These are phyloP conservation scores for Colletotrichum noveboracense DNA, from an alignment of 2,329 filamentous ascomycete genomes.

Conservation along the genomic window DNA sequence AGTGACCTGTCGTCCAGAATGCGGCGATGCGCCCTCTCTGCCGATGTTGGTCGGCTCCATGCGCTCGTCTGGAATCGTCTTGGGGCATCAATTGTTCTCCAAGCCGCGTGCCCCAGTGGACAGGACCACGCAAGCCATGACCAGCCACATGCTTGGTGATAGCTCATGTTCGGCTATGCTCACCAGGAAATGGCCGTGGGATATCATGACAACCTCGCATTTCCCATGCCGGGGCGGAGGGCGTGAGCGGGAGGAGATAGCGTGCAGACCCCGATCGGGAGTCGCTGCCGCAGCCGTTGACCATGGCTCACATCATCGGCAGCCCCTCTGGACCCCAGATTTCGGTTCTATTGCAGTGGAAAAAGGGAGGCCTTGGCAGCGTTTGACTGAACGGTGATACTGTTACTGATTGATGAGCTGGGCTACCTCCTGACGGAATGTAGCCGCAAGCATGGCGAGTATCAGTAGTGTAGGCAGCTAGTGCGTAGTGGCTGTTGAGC, in stretches of 20 bases:
- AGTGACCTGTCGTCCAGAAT: slow-evolving; percentile 10
- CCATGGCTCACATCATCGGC: slow-evolving; percentile 8
- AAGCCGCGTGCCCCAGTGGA: background rate
- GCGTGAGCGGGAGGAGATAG: background rate
- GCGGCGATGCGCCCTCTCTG: background rate
- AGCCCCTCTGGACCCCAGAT: background rate
- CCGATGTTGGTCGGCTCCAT: background rate
- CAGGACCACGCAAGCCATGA: background rate
- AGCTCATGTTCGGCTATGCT: background rate
- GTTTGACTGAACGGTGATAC: slow-evolving; percentile 8
- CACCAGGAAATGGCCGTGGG: background rate
- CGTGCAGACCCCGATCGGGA: slow-evolving; percentile 4
- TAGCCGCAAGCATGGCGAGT: background rate
- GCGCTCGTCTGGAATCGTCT: background rate
- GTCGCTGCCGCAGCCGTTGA: background rate
- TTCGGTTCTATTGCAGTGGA: background rate
- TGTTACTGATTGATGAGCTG: slow-evolving; percentile 20
- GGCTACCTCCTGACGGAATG: background rate
- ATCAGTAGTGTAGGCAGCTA: background rate
- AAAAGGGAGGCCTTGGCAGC: slow-evolving; percentile 5
- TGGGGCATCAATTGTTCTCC: background rate
- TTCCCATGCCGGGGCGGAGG: background rate
- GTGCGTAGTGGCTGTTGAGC: background rate
- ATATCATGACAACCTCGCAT: background rate
- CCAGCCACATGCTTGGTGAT: background rate